Evolutionary conservation across 2,329 filamentous ascomycete genomes (phyloP), one percentile per base, ranked within the genome.

Genomic region (Lachnellula suecica): DNA sequence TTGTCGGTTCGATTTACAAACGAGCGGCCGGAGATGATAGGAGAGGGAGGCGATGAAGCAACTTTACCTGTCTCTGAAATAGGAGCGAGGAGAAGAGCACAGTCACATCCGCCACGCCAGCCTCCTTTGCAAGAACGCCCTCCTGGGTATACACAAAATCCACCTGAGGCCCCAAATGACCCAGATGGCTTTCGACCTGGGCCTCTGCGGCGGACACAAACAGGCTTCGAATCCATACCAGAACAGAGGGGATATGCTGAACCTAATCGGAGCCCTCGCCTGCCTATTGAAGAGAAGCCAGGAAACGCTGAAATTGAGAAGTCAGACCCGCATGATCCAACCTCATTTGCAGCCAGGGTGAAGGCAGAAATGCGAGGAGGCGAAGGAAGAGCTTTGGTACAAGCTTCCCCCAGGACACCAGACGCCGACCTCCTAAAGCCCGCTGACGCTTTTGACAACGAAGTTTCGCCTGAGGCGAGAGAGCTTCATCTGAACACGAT

Each of bases 21-120:
- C 60, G 79, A 79, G 9, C 77, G 79, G 49, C 91, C 92, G 6
- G 87, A 91, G 43, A 72, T 96, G 56, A 97, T 97, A 65, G 93
- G 93, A 43, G 87, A 93, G 70, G 93, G 93, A 52, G 93, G 93
- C 29, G 93, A 97, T 65, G 91, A 96, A 69, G 87, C 88, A 49
- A 84, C 89, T 49, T 74, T 80, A 8, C 88, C 89, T 2, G 81
- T 85, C 2, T 75, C 83, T 19, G 88, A 94, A 66, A 86, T 96
- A 49, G 85, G 83, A 4, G 78, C 75, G 66, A 85, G 79, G 69
- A 75, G 68, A 60, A 59, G 60, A 46, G 53, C 64, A 27, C 53
- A 62, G 43, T 59, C 62, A 40, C 58, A 66, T 29, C 63, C 65
- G n/a, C 51, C 50, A 27, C 50, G 44, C 9, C 61, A 42, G 44